These are phyloP conservation scores for Aspergillus aculeatus DNA, from an alignment of 2,329 filamentous ascomycete genomes.

Conservation along the genomic window DNA sequence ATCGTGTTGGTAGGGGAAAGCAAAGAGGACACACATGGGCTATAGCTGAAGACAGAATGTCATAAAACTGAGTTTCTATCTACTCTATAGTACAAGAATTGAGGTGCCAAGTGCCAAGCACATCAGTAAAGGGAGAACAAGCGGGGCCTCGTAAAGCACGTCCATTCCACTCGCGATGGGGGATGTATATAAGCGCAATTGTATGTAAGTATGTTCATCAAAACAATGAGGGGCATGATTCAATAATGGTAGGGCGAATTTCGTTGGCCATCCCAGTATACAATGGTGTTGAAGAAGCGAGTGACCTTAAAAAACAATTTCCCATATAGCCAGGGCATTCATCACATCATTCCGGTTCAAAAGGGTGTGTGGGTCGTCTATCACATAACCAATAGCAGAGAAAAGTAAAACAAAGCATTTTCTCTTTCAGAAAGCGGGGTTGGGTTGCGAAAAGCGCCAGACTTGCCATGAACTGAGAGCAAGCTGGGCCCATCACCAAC, in stretches of 20 bases:
- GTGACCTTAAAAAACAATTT: not conserved
- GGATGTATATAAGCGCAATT: not conserved
- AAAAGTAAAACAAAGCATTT: constrained; percentile 15
- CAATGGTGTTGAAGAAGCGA: not conserved
- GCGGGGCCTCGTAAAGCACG: not conserved
- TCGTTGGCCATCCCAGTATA: not conserved
- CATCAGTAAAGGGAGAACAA: not conserved
- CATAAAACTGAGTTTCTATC: not conserved
- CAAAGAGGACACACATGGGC: not conserved
- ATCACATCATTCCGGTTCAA: not conserved
- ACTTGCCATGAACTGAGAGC: constrained; percentile 11
- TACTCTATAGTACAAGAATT: constrained; percentile 8
- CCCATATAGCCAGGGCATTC: not conserved
- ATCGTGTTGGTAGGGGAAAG: constrained; percentile 18
- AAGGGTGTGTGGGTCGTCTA: not conserved
- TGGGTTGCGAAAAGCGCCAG: not conserved
- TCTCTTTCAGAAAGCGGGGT: constrained; percentile 15
- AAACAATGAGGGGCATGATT: not conserved
- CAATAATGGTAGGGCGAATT: not conserved
- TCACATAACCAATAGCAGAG: constrained; percentile 18
- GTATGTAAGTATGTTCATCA: not conserved
- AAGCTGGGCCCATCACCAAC: constrained; percentile 8
- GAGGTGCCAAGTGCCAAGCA: not conserved
- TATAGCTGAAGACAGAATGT: not conserved
- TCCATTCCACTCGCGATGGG: not conserved